Evolutionary conservation across 257 asterid genomes (phyloP), one percentile per base, ranked within the genome.

Genomic region (Jacaranda copaia): DNA sequence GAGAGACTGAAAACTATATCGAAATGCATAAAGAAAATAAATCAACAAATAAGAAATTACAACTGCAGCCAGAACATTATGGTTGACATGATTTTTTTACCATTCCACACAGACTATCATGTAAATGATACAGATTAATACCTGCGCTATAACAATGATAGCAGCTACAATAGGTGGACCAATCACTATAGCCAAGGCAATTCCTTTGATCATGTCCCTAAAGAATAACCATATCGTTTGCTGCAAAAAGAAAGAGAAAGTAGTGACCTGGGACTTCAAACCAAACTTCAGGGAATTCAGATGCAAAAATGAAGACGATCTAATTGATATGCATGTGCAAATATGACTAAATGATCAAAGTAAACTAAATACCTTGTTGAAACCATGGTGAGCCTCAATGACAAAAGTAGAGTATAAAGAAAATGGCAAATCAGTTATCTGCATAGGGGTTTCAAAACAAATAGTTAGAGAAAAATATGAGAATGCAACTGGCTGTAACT

Each of bases 101-200:
- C 45, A 76, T 52, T 16, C 60, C 72, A n/a, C 14, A 67, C 57
- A 79, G 58, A 56, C 46, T 43, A 72, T 38, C 68, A 81, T 35
- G 53, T 16, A 79, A 73, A 15, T 40, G 38, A 35, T 72, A 11
- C 48, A 68, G 16, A 64, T 3, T 5, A 42, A 35, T 16, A 95
- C 99, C 99, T 95, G 99, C 35, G 90, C 98, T 68, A 96, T 91
- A 57, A 86, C 73, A 63, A 96, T 90, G 80, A 96, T 93, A 86
- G 97, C 97, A 85, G 99, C 96, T 70, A 93, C 93, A 87, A 96
- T 90, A 77, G 99, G 99, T 19, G 99, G 99, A 68, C 98, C 97
- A 79, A 96, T 88, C 86, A 90, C 89, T 72, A 81, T 48, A 67
- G 96, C 36, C 71, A 96, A 59, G 15, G 72, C 76, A 78, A 88